A percentile compares a stretch with the other conserved stretches of the same genome.
Conservation (phyloP, 164 flowering plant genomes). For the Annona cherimola region DNA sequence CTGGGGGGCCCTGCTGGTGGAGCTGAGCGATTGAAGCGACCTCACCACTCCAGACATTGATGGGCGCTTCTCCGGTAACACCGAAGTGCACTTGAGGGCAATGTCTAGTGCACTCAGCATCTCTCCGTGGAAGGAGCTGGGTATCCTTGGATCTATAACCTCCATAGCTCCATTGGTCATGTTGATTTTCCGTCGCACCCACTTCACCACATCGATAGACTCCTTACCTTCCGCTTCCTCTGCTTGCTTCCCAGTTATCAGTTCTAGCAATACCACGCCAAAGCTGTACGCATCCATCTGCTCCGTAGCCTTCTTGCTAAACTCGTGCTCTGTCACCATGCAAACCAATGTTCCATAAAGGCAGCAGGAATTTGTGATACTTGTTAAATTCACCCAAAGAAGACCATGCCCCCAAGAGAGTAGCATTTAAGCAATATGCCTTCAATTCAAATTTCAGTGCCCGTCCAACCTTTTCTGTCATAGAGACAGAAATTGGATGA, state of each 20-base stretch:
- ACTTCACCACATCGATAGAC: conserved; percentile 56
- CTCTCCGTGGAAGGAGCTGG: conserved; percentile 31
- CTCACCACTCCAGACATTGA: conserved; percentile 57
- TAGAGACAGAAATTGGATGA: no score
- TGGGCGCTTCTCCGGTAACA: conserved; percentile 71
- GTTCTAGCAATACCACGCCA: conserved; percentile 74
- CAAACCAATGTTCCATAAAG: neutral
- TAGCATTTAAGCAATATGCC: no score
- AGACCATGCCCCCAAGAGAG: no score
- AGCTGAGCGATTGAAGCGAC: conserved; percentile 46
- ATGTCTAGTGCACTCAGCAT: conserved; percentile 64
- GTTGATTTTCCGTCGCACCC: conserved; percentile 81
- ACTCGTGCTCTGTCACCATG: conserved; percentile 46
- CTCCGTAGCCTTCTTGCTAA: conserved; percentile 56
- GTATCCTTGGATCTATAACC: conserved; percentile 58
- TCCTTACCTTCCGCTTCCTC: conserved; percentile 34
- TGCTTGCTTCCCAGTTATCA: conserved; percentile 66
- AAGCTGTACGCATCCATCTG: conserved; percentile 77
- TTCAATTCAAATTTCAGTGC: no score
- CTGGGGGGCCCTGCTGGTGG: conserved; percentile 7
- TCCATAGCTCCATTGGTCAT: conserved; percentile 48
- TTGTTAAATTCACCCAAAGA: no score
- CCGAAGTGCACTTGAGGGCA: conserved; percentile 69
- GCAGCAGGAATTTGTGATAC: no score
- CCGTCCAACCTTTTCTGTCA: no score